Evolutionary conservation across 2,329 filamentous ascomycete genomes (phyloP), one percentile per base, ranked within the genome.

Genomic region (Dothistroma septosporum): DNA sequence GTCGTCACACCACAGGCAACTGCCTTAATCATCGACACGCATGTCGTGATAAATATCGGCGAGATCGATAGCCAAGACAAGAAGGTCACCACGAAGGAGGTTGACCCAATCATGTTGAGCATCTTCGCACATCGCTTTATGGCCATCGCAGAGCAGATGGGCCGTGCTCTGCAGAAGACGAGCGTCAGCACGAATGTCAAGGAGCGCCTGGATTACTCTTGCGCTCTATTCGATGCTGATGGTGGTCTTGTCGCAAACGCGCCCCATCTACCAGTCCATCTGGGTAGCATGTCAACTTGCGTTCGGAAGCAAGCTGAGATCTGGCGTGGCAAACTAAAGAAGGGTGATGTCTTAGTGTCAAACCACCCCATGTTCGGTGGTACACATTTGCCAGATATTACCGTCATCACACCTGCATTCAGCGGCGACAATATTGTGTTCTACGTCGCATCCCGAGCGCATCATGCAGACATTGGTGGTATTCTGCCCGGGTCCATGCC

Each of bases 61-160:
- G 86, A 86, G 52, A 67, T 60, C 10, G 61, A 66, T 65, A 63
- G 72, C 57, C 64, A 80, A 71, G 76, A 83, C 16, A 78, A 78
- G 63, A 76, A 80, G 60, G 73, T 81, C 44, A 76, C 76, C 53
- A 80, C 79, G 14, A 80, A 80, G 48, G 82, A 86, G 59, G 85
- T 90, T 0, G 88, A 92, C 71, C 89, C 89, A 0, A 89, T 92
- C 66, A 82, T 90, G 76, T 81, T 93, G 1, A 88, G 85, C 69
- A 89, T 93, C 60, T 92, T 93, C 66, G 88, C 87, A 0, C 89
- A 92, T 72, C 83, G 90, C 8, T 93, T 93, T 75, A 93, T 92
- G 89, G 87, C 87, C 7, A 91, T 92, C 67, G 90, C 90, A 1
- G 90, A 93, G 74, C 89, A 92, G 70, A 92, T 93, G 90, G 89